phyloP scores from a whole-genome alignment of 164 flowering plant species.

The Nymphaea thermarum region DNA sequence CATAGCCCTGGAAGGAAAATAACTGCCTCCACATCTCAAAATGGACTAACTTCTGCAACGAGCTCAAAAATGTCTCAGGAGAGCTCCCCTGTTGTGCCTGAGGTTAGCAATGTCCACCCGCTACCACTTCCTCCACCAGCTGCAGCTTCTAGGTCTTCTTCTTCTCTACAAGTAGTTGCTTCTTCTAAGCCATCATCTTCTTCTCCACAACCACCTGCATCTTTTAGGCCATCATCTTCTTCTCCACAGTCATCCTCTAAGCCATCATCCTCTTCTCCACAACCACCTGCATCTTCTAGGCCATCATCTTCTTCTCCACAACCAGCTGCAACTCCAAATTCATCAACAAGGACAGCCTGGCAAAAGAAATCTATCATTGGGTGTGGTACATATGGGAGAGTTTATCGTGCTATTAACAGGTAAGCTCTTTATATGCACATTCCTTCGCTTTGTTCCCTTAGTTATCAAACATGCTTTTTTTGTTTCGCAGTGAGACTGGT shows the following conservation, averaged over 20 bases:
- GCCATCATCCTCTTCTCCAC: too few relatives aligned
- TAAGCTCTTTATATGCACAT: not conserved
- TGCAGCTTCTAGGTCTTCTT: conserved; percentile 13
- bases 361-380: conserved; percentile 91
- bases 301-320: conserved; percentile 24
- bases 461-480: not conserved
- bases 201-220: not conserved
- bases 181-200: too few relatives aligned
- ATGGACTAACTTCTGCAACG: conserved; percentile 38
- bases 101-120: conserved; percentile 38
- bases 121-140: conserved; percentile 83
- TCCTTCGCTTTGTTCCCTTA: not conserved
- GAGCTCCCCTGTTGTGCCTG: conserved; percentile 21
- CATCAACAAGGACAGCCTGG: conserved; percentile 47
- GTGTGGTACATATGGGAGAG: conserved; percentile 94
- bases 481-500: conserved; percentile 58
- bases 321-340: conserved; percentile 13
- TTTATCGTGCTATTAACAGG: conserved; percentile 71
- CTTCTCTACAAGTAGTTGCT: conserved; percentile 18
- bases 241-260: conserved; percentile 14
- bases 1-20: conserved; percentile 35
- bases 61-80: conserved; percentile 30
- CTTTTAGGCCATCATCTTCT: conserved; percentile 16
- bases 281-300: conserved; percentile 8
- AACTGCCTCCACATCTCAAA: conserved; percentile 21